Percentiles rank a stretch among this genome's conserved stretches.
These are phyloP conservation scores for Phoma sp. DNA, from an alignment of 2,329 filamentous ascomycete genomes.

Conservation along the genomic window DNA sequence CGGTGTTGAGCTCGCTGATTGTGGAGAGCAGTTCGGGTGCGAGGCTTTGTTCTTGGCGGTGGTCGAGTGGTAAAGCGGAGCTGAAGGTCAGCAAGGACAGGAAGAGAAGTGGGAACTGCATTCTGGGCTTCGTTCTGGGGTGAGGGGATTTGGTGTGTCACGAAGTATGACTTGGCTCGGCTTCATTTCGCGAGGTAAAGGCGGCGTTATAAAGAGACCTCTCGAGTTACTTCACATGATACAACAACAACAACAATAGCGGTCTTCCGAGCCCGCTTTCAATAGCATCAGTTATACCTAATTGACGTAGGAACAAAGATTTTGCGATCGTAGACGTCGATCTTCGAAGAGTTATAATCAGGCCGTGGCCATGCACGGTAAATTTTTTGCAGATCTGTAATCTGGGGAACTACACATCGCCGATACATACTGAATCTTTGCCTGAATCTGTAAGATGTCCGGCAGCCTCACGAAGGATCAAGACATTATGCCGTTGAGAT, in stretches of 20 bases:
- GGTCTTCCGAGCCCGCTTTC: too few species aligned
- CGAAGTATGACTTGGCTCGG: too few species aligned
- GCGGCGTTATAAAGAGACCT: too few species aligned
- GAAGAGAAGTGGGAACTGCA: not conserved
- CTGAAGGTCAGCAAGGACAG: not conserved
- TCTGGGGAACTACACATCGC: not conserved
- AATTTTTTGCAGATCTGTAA: not conserved
- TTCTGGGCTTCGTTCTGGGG: not conserved
- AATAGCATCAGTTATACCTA: too few species aligned
- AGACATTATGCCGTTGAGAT: not conserved
- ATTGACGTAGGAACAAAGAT: too few species aligned
- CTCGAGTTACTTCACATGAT: not conserved
- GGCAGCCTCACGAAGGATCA: not conserved
- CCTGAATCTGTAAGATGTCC: not conserved
- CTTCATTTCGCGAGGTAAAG: too few species aligned
- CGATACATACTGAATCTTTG: not conserved
- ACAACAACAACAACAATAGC: too few species aligned
- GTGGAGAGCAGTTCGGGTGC: slow-evolving; percentile 21
- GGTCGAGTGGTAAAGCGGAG: not conserved
- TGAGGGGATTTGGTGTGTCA: not conserved
- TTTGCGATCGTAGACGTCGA: too few species aligned
- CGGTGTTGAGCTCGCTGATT: slow-evolving; percentile 23
- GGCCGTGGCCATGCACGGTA: not conserved
- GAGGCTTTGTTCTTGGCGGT: slow-evolving; percentile 12
- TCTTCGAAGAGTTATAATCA: not conserved